These are phyloP conservation scores for Pseudozyma sp. DNA, from an alignment of 1,284 basidiomycete species.

Conservation along the genomic window DNA sequence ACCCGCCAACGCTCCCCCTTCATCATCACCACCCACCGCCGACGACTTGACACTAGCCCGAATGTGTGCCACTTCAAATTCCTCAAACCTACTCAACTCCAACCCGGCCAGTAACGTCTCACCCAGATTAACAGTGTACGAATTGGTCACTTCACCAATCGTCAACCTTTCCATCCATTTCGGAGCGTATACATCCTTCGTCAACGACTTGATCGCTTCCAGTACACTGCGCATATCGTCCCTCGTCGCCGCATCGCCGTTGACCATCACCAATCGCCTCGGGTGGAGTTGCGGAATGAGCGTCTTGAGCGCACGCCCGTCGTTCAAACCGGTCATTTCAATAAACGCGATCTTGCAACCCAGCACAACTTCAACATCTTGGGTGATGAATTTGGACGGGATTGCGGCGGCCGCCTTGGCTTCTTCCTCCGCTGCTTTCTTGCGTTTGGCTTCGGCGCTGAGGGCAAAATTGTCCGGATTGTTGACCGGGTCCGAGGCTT, in stretches of 20 bases:
- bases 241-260: constrained; percentile 46
- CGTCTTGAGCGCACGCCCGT: constrained; percentile 94
- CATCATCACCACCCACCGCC: constrained; percentile 1
- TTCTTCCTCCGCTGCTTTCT: constrained; percentile 69
- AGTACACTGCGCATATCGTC: constrained; percentile 38
- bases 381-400: constrained; percentile 89
- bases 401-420: constrained; percentile 73
- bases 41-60: constrained; percentile 7
- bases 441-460: constrained; percentile 75
- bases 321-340: constrained; percentile 94
- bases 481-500: constrained; percentile 20
- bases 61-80: constrained; percentile 44
- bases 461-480: constrained; percentile 11
- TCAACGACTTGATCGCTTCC: constrained; percentile 73
- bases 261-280: constrained; percentile 71
- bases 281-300: constrained; percentile 97
- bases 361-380: constrained; percentile 80
- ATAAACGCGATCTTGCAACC: constrained; percentile 88
- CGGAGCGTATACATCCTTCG: constrained; percentile 88
- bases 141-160: constrained; percentile 95
- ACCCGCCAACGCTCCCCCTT: neutral
- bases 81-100: constrained; percentile 95
- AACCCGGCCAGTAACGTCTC: constrained; percentile 84
- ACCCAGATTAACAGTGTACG: constrained; percentile 91
- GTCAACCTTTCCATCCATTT: constrained; percentile 79